phyloP scores from a whole-genome alignment of 31 red algal species.

The Asparagopsis taxiformis region DNA sequence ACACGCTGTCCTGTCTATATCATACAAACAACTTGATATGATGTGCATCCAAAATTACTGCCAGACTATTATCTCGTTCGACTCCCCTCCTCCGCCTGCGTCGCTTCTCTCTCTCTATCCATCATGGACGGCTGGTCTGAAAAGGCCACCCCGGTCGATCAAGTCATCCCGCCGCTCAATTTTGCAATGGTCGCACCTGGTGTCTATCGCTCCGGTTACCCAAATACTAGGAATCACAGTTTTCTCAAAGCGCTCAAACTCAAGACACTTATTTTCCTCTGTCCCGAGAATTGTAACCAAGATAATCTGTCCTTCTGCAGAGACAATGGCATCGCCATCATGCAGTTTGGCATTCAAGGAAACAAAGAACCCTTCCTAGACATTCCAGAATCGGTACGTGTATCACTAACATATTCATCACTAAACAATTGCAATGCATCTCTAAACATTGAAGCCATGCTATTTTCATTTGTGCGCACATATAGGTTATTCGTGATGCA shows the following conservation, averaged over 20 bases:
- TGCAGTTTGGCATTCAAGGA: conserved; percentile 91
- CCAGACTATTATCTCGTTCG: too few species aligned
- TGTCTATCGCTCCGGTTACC: conserved; percentile 93
- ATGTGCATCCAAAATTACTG: too few species aligned
- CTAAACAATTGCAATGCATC: too few species aligned
- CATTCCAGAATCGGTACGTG: conserved; percentile 91
- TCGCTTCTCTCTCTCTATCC: too few species aligned
- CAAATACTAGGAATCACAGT: conserved; percentile 80
- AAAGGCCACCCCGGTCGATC: too few species aligned
- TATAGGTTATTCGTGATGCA: conserved; percentile 84
- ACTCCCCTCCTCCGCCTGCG: too few species aligned
- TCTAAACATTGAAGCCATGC: not conserved
- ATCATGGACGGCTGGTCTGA: too few species aligned
- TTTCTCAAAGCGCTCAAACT: conserved; percentile 85
- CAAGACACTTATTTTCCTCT: conserved; percentile 91
- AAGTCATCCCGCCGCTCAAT: conserved; percentile 91
- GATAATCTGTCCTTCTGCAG: conserved; percentile 73
- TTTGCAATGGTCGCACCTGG: conserved; percentile 96
- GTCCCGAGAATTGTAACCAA: conserved; percentile 88
- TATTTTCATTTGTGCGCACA: not conserved
- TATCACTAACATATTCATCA: not conserved
- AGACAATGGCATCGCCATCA: conserved; percentile 58
- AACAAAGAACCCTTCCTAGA: conserved; percentile 98
- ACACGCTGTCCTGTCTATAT: too few species aligned
- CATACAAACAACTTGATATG: too few species aligned